Evolutionary conservation across 306 rosid species (phyloP).

Genomic region (Dryas alaskensis): DNA sequence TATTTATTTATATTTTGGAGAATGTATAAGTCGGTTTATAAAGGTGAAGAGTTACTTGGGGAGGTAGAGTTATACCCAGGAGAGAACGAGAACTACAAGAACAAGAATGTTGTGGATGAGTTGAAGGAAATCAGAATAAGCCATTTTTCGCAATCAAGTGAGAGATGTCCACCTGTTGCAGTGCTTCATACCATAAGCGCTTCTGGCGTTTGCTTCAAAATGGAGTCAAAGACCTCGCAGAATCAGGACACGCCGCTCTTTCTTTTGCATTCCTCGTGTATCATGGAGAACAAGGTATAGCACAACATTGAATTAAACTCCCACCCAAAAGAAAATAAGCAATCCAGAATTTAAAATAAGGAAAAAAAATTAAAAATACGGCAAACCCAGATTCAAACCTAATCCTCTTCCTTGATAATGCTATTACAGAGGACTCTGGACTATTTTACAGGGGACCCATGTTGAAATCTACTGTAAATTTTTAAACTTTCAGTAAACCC

Average conservation of each 20-base stretch:
- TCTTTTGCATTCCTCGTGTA: constrained; percentile 95
- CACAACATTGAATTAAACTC: constrained; percentile 28
- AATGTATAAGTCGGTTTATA: constrained; percentile 81
- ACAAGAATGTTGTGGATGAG: constrained; percentile 41
- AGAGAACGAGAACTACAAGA: constrained; percentile 46
- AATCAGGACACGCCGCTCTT: constrained; percentile 71
- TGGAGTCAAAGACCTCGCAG: constrained; percentile 89
- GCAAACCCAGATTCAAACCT: background rate
- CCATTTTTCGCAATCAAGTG: constrained; percentile 90
- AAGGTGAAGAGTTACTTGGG: constrained; percentile 84
- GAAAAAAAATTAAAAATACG: background rate
- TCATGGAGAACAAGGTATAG: constrained; percentile 97
- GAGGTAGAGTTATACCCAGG: constrained; percentile 81
- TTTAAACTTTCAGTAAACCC: constrained; percentile 30
- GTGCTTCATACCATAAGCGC: constrained; percentile 86
- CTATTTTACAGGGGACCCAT: constrained; percentile 38
- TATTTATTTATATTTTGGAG: constrained; percentile 18
- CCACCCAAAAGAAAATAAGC: background rate
- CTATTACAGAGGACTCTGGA: constrained; percentile 43
- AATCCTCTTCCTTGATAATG: background rate
- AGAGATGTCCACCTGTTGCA: constrained; percentile 99
- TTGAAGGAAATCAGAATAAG: constrained; percentile 89
- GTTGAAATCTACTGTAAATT: constrained; percentile 21
- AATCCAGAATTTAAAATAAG: background rate
- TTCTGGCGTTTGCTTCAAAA: constrained; percentile 89